Evolutionary conservation across 78 protist species (phyloP).

Genomic region (Guillardia theta): DNA sequence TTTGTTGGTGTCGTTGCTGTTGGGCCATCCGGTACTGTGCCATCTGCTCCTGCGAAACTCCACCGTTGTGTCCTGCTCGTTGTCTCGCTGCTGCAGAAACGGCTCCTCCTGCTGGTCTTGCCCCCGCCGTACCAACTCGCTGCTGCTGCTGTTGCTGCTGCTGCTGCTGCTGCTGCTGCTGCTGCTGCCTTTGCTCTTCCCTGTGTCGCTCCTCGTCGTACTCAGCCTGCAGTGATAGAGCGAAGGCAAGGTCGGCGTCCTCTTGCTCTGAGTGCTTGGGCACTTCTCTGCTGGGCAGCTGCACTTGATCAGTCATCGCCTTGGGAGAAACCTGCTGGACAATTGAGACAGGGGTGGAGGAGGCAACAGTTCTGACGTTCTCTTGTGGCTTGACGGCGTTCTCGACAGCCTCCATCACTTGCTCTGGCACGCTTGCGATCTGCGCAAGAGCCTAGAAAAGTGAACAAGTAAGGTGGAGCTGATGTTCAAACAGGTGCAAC

Average conservation of each 20-base stretch:
- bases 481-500: no score
- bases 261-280: background rate
- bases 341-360: no score
- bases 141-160: background rate
- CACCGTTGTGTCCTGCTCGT: background rate
- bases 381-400: no score
- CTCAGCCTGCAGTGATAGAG: conserved; percentile 37
- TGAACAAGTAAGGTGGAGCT: background rate
- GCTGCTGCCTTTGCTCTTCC: background rate
- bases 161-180: background rate
- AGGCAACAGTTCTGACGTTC: no score
- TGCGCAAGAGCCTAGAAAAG: no score
- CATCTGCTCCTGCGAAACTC: background rate
- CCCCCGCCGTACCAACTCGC: background rate
- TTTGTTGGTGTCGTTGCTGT: background rate
- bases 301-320: background rate
- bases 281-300: background rate
- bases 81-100: background rate
- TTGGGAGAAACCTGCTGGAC: no score
- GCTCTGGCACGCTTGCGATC: no score
- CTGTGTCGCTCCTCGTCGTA: background rate
- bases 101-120: background rate
- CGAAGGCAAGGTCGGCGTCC: conserved; percentile 40
- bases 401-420: no score
- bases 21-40: background rate